A percentile compares a stretch with the other conserved stretches of the same genome.
These are phyloP conservation scores for Dryas octopetala DNA, from an alignment of 306 rosid genomes.

Conservation along the genomic window DNA sequence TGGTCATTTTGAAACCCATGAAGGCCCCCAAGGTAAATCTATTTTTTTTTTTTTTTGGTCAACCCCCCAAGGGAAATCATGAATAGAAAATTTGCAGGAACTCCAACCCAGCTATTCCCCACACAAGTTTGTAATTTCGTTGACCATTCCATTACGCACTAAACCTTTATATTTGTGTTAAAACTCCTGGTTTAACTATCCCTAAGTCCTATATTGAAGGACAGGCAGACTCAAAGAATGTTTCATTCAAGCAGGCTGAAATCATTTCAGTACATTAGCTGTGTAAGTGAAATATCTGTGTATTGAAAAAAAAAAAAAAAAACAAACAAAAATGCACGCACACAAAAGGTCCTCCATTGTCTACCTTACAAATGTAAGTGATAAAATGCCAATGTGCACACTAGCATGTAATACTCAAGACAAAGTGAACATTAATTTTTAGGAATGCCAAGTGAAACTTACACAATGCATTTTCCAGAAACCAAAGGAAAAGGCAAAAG, in stretches of 20 bases:
- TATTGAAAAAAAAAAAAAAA: background rate
- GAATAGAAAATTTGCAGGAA: background rate
- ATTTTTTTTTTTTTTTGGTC: too few species aligned
- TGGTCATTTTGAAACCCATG: background rate
- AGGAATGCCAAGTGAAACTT: slow-evolving; percentile 3
- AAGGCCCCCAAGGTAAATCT: background rate
- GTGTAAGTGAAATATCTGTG: background rate
- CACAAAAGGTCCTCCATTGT: background rate
- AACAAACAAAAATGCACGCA: too few species aligned
- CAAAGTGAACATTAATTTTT: background rate
- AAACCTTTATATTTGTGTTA: background rate
- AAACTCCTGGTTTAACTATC: background rate
- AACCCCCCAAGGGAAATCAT: background rate
- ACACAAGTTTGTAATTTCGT: background rate
- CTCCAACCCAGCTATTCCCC: background rate
- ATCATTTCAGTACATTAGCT: background rate
- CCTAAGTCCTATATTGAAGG: background rate
- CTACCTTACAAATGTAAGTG: background rate
- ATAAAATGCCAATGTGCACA: background rate
- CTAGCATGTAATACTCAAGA: background rate
- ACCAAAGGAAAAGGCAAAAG: slow-evolving; percentile 9
- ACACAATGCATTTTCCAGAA: slow-evolving; percentile 10
- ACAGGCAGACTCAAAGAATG: background rate
- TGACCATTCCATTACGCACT: background rate
- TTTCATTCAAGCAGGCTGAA: background rate